These are phyloP conservation scores for Aspergillus vadensis DNA, from an alignment of 2,329 filamentous ascomycete species.

Conservation along the genomic window DNA sequence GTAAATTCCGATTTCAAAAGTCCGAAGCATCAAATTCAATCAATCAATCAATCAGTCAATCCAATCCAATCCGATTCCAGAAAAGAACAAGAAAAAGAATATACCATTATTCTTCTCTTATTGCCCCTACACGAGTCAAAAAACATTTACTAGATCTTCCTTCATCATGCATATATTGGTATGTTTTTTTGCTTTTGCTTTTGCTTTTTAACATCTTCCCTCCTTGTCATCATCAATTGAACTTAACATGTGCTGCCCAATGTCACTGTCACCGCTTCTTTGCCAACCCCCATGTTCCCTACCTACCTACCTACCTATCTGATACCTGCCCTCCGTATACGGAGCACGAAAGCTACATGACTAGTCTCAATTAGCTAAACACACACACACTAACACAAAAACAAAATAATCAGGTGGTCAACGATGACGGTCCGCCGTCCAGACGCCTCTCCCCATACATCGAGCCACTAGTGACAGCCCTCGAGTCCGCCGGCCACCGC, in stretches of 20 bases:
- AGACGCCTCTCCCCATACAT: slow-evolving; percentile 73
- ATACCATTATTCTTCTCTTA: neutral
- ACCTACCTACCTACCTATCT: too few species aligned
- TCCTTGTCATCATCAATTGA: neutral
- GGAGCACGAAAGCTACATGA: too few species aligned
- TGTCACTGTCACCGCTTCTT: too few species aligned
- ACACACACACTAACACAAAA: neutral
- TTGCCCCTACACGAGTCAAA: slow-evolving; percentile 12
- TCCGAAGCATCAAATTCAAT: neutral
- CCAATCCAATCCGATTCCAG: too few species aligned
- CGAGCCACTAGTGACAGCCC: slow-evolving; percentile 67
- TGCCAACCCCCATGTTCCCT: too few species aligned
- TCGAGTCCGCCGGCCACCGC: slow-evolving; percentile 71
- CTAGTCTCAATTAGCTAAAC: too few species aligned
- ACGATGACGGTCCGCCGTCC: slow-evolving; percentile 77
- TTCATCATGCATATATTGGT: slow-evolving; percentile 52
- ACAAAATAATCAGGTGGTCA: slow-evolving; percentile 44
- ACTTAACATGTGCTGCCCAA: too few species aligned
- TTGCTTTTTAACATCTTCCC: neutral
- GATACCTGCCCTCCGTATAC: too few species aligned
- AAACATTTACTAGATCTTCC: slow-evolving; percentile 9
- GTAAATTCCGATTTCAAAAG: neutral
- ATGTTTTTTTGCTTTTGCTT: slow-evolving; percentile 28
- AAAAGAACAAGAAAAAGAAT: neutral
- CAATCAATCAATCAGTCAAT: neutral